phyloP scores from a whole-genome alignment of 805 yeast species.

The Yarrowia sp. region DNA sequence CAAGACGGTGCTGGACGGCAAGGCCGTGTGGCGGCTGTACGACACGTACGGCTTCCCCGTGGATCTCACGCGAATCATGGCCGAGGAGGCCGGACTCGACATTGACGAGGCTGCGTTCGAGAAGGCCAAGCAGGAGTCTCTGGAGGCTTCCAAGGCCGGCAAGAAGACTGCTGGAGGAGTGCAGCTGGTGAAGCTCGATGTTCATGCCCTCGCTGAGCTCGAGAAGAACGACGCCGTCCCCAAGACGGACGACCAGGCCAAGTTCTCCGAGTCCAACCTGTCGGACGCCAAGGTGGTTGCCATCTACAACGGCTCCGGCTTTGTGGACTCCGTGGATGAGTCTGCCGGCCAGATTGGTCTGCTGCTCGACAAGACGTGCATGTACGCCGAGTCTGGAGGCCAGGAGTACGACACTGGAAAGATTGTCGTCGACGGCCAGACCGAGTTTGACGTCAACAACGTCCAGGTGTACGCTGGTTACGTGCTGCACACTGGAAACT shows the following conservation, averaged over 20 bases:
- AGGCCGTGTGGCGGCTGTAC: constrained; percentile 97
- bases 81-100: constrained; percentile 93
- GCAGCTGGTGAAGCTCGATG: constrained; percentile 79
- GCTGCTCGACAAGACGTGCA: constrained; percentile 86
- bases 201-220: constrained; percentile 82
- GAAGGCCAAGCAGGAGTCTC: constrained; percentile 83
- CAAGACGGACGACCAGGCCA: constrained; percentile 82
- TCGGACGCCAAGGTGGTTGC: constrained; percentile 73
- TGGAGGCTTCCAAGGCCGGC: constrained; percentile 94
- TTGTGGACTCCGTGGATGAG: constrained; percentile 58
- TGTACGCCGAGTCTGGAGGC: constrained; percentile 99
- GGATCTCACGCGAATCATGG: constrained; percentile 97
- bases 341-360: constrained; percentile 72
- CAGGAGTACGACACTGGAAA: constrained; percentile 97
- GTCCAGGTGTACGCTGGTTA: constrained; percentile 94
- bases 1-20: constrained; percentile 81
- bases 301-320: constrained; percentile 68
- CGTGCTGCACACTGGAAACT: constrained; percentile 90
- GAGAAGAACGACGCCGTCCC: constrained; percentile 62
- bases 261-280: constrained; percentile 71
- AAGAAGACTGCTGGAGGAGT: constrained; percentile 64
- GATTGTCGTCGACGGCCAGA: constrained; percentile 82
- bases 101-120: constrained; percentile 94
- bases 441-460: constrained; percentile 89
- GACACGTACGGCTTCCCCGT: constrained; percentile 99